phyloP scores from a whole-genome alignment of 805 yeast species.

The Hanseniaspora valbyensis region DNA sequence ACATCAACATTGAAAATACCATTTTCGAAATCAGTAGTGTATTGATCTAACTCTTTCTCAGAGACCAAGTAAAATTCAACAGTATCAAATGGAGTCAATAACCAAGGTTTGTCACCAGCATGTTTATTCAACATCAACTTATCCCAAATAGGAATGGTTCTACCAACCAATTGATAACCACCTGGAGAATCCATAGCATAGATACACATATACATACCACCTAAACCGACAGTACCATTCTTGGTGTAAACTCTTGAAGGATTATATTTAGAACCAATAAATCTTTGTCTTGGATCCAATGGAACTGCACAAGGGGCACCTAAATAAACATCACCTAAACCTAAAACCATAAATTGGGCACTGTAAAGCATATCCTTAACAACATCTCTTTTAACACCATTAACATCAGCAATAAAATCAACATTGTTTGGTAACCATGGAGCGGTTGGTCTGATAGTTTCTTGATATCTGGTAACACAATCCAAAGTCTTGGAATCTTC shows the following conservation, averaged over 20 bases:
- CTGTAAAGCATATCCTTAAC: conserved; percentile 77
- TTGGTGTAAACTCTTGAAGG: conserved; percentile 95
- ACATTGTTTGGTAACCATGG: conserved; percentile 98
- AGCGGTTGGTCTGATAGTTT: conserved; percentile 83
- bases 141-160: conserved; percentile 98
- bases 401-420: conserved; percentile 83
- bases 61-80: conserved; percentile 86
- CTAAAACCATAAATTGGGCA: conserved; percentile 85
- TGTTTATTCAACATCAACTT: conserved; percentile 69
- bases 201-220: conserved; percentile 98
- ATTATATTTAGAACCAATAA: conserved; percentile 86
- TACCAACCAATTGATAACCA: conserved; percentile 92
- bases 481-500: conserved; percentile 83
- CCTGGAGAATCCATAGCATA: conserved; percentile 98
- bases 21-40: conserved; percentile 61
- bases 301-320: conserved; percentile 99
- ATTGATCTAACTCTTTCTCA: conserved; percentile 67
- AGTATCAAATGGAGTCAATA: conserved; percentile 84
- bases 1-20: conserved; percentile 71
- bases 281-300: conserved; percentile 88
- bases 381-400: conserved; percentile 63
- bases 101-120: conserved; percentile 65
- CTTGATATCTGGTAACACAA: conserved; percentile 83
- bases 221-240: conserved; percentile 94
- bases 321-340: conserved; percentile 91